phyloP scores from a whole-genome alignment of 2,329 filamentous ascomycete genomes.

The Pestalotiopsis sp. region DNA sequence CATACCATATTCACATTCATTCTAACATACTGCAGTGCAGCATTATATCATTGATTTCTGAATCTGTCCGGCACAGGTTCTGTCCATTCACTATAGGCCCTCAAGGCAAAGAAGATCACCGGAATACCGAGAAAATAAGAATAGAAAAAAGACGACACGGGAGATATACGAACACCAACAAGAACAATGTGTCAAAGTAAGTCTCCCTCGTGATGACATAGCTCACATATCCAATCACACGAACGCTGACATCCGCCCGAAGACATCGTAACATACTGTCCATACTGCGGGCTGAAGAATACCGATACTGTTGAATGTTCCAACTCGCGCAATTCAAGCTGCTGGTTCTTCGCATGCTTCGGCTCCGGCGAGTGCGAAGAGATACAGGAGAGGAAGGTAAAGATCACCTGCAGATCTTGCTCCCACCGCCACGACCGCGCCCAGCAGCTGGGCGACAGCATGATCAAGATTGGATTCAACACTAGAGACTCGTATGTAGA shows the following conservation, averaged over 20 bases:
- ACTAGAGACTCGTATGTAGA: constrained; percentile 26
- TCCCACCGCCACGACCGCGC: neutral
- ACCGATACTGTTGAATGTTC: no score
- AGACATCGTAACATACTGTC: no score
- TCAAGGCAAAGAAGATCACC: neutral
- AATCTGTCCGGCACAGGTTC: constrained; percentile 7
- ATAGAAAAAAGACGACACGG: neutral
- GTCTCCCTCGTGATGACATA: neutral
- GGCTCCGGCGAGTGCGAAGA: constrained; percentile 2
- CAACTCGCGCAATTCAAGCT: neutral
- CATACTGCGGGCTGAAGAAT: no score
- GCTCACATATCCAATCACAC: neutral
- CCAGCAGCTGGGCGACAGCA: constrained; percentile 22
- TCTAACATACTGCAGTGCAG: constrained; percentile 5
- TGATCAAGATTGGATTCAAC: no score
- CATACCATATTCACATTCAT: constrained; percentile 2
- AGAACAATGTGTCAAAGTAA: constrained; percentile 8
- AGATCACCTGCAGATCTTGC: neutral
- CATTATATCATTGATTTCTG: neutral
- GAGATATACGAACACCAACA: neutral
- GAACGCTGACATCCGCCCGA: no score
- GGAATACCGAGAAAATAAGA: neutral
- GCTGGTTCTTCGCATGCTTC: constrained; percentile 11
- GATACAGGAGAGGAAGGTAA: neutral
- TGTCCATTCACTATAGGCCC: neutral